phyloP scores from a whole-genome alignment of 202 grass and related monocot genomes.

The Setaria italica region DNA sequence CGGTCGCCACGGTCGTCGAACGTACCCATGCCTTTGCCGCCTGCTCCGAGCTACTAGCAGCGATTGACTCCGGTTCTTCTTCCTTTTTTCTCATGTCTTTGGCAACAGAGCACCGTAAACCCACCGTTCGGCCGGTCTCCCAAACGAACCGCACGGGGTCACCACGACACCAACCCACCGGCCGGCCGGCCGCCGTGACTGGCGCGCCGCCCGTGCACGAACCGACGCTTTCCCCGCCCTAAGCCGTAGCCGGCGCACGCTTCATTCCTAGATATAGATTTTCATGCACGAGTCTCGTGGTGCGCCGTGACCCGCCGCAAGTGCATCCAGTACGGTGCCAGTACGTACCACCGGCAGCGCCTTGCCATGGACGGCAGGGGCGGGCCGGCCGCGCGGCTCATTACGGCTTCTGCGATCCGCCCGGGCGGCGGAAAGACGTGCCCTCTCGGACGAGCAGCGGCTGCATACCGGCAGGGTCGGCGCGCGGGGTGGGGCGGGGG shows the following conservation, averaged over 20 bases:
- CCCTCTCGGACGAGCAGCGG: constrained; percentile 14
- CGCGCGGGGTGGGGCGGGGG: neutral
- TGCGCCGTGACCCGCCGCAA: neutral
- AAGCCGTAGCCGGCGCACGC: constrained; percentile 33
- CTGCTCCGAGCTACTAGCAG: neutral
- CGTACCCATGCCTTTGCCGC: neutral
- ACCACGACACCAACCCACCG: neutral
- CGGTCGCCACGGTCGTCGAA: neutral
- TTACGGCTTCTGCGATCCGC: neutral
- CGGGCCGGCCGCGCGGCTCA: neutral
- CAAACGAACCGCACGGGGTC: neutral
- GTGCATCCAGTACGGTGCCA: neutral
- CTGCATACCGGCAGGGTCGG: constrained; percentile 7
- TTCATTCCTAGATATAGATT: neutral
- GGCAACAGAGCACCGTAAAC: neutral
- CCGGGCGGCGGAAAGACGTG: neutral
- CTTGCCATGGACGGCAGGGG: constrained; percentile 34
- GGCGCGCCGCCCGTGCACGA: neutral
- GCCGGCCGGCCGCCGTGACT: neutral
- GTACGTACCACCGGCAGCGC: neutral
- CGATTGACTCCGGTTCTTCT: neutral
- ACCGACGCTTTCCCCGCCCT: neutral
- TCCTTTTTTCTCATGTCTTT: neutral
- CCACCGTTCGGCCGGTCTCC: neutral
- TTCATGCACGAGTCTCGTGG: neutral